Evolutionary conservation across 345 rosid genomes (phyloP), one percentile per base, ranked within the genome.

Genomic region (Firmiana major): DNA sequence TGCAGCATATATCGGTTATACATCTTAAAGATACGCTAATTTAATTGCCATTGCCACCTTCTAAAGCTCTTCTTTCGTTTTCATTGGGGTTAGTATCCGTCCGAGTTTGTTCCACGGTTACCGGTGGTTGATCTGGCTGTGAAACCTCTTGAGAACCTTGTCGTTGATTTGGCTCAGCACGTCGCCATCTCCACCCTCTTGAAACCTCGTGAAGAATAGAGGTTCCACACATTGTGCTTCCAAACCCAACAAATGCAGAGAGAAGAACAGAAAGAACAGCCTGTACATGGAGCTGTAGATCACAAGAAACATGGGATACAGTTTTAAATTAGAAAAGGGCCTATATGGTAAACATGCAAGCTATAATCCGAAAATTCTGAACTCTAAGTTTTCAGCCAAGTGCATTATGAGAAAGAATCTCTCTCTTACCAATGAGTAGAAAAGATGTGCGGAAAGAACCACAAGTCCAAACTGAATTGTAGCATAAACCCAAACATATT

Each of bases 241-340:
- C 99, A 51, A 96, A 93, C 40, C 98, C 98, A 24, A 84, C 79
- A 69, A 93, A 83, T 28, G 94, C 82, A 54, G 99, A 93, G 45
- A 93, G 88, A 38, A 93, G 87, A 81, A 93, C 87, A 48, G 91
- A 77, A 45, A 91, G 80, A 75, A 90, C 85, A 71, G 94, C 82
- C 82, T 90, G 94, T 85, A 90, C 75, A 74, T 85, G 93, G 77
- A 91, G 81, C 98, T 93, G 88, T 75, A 73, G 75, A 81, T 40
- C 70, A 77, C 76, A 21, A 40, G 73, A 66, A 9, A 71, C 19
- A 80, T 6, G 13, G 54, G 66, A 62, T 51, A 62, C 51, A 31
- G 1, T 76, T 11, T 28, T 12, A 19, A 36, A 19, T 55, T 6
- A 60, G n/a, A 46, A 59, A 57, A 6, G 42, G 15, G 34, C 21